These are phyloP conservation scores for Liquidambar formosana DNA, from an alignment of 164 flowering plant species.

Conservation along the genomic window DNA sequence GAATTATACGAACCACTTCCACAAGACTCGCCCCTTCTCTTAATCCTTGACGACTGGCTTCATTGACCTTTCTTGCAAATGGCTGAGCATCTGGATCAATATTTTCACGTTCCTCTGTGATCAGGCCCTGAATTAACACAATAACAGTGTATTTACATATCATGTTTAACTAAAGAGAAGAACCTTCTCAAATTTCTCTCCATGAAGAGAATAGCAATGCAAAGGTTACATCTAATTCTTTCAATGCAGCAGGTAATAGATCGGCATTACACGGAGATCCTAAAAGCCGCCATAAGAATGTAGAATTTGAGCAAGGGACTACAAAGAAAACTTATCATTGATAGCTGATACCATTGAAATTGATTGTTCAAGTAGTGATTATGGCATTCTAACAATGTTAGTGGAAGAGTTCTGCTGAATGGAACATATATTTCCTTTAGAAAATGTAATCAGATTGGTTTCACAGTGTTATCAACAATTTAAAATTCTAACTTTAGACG, in stretches of 20 bases:
- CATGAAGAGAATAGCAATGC: too few species aligned
- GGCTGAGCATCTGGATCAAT: slow-evolving; percentile 86
- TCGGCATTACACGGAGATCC: slow-evolving; percentile 1
- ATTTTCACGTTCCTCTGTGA: slow-evolving; percentile 78
- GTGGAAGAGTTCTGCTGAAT: background rate
- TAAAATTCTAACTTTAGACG: too few species aligned
- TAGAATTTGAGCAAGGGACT: background rate
- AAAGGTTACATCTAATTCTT: too few species aligned
- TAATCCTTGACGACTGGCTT: slow-evolving; percentile 71
- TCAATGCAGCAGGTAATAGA: too few species aligned
- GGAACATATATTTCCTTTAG: background rate
- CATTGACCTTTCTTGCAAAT: slow-evolving; percentile 82
- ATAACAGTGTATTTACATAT: background rate
- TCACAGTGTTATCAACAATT: too few species aligned
- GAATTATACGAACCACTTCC: slow-evolving; percentile 77
- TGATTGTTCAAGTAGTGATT: background rate
- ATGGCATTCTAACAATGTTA: background rate
- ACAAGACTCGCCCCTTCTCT: slow-evolving; percentile 81
- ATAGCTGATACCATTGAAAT: background rate
- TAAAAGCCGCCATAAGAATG: background rate
- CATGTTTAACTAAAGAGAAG: too few species aligned
- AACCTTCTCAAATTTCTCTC: too few species aligned
- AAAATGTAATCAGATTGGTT: too few species aligned
- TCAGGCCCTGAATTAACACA: slow-evolving; percentile 61
- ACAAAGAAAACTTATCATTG: background rate